A percentile compares a stretch with the other conserved stretches of the same genome.
Conservation (phyloP, 306 rosid genomes). For the Sicyos baderoa region DNA sequence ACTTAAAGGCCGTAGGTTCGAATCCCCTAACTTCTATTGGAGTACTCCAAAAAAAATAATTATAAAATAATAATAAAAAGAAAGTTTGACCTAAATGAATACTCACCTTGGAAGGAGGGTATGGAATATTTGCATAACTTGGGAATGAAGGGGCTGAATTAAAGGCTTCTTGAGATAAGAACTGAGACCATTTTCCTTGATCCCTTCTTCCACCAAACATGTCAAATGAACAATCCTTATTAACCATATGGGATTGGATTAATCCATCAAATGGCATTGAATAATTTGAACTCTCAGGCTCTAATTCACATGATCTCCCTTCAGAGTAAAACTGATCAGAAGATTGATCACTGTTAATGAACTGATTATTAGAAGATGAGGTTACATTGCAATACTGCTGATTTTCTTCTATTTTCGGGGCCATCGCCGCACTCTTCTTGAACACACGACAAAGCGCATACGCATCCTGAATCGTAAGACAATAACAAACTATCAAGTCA, state of each 20-base stretch:
- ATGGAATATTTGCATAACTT: slow-evolving; percentile 40
- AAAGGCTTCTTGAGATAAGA: slow-evolving; percentile 39
- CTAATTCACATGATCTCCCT: slow-evolving; percentile 55
- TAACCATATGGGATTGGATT: slow-evolving; percentile 19
- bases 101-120: slow-evolving; percentile 72
- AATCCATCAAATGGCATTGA: slow-evolving; percentile 28
- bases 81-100: background rate
- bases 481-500: background rate
- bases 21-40: too few species aligned
- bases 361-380: slow-evolving; percentile 30
- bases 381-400: slow-evolving; percentile 30
- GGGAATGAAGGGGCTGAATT: slow-evolving; percentile 35
- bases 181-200: slow-evolving; percentile 41
- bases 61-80: background rate
- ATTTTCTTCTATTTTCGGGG: slow-evolving; percentile 48
- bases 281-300: slow-evolving; percentile 51
- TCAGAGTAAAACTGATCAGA: slow-evolving; percentile 51
- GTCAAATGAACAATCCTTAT: slow-evolving; percentile 21
- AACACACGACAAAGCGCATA: slow-evolving; percentile 82
- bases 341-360: slow-evolving; percentile 54
- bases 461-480: slow-evolving; percentile 47
- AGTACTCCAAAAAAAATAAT: too few species aligned
- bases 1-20: too few species aligned
- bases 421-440: slow-evolving; percentile 50
- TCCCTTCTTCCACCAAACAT: slow-evolving; percentile 29